Evolutionary conservation across 2,329 filamentous ascomycete species (phyloP).

Genomic region (Ceratocystiopsis sp.): DNA sequence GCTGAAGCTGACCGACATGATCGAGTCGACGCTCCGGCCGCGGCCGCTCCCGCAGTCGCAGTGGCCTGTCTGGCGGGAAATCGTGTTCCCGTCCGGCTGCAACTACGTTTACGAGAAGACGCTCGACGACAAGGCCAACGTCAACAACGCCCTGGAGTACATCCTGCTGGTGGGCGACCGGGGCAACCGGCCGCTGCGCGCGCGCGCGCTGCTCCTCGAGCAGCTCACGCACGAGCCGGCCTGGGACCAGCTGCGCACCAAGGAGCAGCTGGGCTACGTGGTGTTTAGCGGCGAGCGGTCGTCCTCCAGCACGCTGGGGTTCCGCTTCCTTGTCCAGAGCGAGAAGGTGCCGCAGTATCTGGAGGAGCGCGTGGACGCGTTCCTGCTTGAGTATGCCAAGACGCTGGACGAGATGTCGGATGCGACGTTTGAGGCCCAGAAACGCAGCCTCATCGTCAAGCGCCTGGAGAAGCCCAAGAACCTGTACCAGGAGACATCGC

Average conservation of each 20-base stretch:
- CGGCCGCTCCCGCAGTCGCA: conserved; percentile 57
- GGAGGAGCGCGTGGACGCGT: conserved; percentile 73
- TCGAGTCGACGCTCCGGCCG: conserved; percentile 63
- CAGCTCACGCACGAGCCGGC: conserved; percentile 87
- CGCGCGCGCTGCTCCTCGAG: conserved; percentile 64
- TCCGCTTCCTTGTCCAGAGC: conserved; percentile 84
- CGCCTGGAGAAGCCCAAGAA: conserved; percentile 87
- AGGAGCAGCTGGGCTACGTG: conserved; percentile 94
- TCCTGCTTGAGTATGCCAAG: conserved; percentile 51
- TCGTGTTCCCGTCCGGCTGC: conserved; percentile 61
- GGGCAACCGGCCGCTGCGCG: conserved; percentile 50
- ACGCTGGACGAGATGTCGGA: conserved; percentile 61
- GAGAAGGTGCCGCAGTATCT: conserved; percentile 73
- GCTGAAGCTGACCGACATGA: conserved; percentile 63
- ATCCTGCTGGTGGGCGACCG: conserved; percentile 54
- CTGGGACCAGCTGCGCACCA: conserved; percentile 88
- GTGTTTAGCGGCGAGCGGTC: conserved; percentile 68
- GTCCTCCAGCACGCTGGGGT: conserved; percentile 63
- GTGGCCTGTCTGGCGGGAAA: conserved; percentile 60
- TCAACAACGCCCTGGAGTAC: conserved; percentile 76
- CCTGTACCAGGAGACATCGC: conserved; percentile 62
- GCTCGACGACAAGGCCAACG: conserved; percentile 71
- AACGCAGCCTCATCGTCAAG: conserved; percentile 74
- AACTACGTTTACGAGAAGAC: conserved; percentile 72
- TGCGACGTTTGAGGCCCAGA: conserved; percentile 76